Evolutionary conservation across 2,329 filamentous ascomycete genomes (phyloP), one percentile per base, ranked within the genome.

Genomic region (Arthroderma uncinatum): DNA sequence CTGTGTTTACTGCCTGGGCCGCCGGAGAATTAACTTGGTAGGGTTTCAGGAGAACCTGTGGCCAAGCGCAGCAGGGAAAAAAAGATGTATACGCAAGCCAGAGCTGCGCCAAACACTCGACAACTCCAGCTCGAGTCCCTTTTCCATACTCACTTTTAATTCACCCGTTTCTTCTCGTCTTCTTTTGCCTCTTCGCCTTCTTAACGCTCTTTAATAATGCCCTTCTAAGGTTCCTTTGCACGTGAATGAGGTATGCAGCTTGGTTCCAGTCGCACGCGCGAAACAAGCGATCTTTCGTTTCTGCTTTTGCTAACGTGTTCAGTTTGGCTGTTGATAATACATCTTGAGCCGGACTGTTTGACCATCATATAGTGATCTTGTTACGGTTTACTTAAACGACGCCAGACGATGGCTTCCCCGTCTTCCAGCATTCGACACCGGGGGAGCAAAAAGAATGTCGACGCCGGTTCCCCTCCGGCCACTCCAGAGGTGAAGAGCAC

Each of bases 391-490:
- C 47, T 50, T 21, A 7, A 37, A 37, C 6, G 14, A 42, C 39
- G 47, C 47, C 47, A 33, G 28, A 50, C 12, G 47, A 50, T 50
- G 47, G 47, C 47, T 33, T 58, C 56, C 14, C 50, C 59, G 14
- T 40, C 70, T 50, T 62, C 72, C 57, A 68, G 68, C 68, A 68
- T 74, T 60, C 70, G 71, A 54, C 73, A 73, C 67, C 73, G 72
- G 65, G 71, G 65, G 58, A 68, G 68, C 55, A 73, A 73, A 63
- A 72, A 69, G 64, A 68, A 70, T 61, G 61, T 58, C 21, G 55
- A 50, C 56, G 57, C 64, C 42, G 61, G 63, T 34, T 57, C 63
- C 48, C 59, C 63, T 55, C 64, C 63, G 40, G 57, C 63, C 42
- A 57, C 57, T 57, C 25, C 47, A 16, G 47, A 1, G 12, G 2